Evolutionary conservation across 306 rosid species (phyloP).

Genomic region (Dalbergia cultrata): DNA sequence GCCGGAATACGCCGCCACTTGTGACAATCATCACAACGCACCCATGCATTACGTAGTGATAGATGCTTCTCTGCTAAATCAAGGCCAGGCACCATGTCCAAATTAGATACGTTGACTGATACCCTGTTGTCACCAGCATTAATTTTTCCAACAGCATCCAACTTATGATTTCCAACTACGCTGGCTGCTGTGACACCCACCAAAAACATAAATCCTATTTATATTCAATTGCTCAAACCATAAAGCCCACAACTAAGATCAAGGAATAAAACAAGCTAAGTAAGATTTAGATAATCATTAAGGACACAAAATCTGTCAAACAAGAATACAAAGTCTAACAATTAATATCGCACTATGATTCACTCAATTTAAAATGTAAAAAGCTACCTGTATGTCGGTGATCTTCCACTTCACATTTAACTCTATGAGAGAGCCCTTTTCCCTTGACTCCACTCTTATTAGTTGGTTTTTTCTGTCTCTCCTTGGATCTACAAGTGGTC

Average conservation of each 20-base stretch:
- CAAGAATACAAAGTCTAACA: constrained; percentile 27
- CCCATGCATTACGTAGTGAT: constrained; percentile 88
- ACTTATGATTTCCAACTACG: constrained; percentile 57
- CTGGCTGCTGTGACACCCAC: constrained; percentile 44
- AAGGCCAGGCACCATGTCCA: constrained; percentile 55
- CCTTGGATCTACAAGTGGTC: constrained; percentile 57
- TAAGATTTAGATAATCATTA: constrained; percentile 28
- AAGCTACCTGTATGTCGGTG: constrained; percentile 65
- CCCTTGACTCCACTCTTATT: constrained; percentile 63
- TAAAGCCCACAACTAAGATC: constrained; percentile 33
- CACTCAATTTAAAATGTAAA: constrained; percentile 23
- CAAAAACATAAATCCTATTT: constrained; percentile 35
- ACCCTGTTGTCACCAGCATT: constrained; percentile 47
- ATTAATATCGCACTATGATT: constrained; percentile 35
- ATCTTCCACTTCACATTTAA: constrained; percentile 54
- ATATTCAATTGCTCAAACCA: constrained; percentile 32
- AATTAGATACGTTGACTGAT: constrained; percentile 48
- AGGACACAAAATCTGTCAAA: constrained; percentile 33
- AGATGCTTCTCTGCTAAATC: constrained; percentile 62
- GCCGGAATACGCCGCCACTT: constrained; percentile 98
- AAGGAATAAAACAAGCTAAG: constrained; percentile 28
- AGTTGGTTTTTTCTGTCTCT: constrained; percentile 57
- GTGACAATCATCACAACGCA: constrained; percentile 89
- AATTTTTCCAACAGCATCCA: constrained; percentile 55
- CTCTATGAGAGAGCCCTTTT: constrained; percentile 51